Percentiles rank a stretch among this genome's conserved stretches.
phyloP scores from a whole-genome alignment of 331 rosid species.

The Dryas integrifolia region DNA sequence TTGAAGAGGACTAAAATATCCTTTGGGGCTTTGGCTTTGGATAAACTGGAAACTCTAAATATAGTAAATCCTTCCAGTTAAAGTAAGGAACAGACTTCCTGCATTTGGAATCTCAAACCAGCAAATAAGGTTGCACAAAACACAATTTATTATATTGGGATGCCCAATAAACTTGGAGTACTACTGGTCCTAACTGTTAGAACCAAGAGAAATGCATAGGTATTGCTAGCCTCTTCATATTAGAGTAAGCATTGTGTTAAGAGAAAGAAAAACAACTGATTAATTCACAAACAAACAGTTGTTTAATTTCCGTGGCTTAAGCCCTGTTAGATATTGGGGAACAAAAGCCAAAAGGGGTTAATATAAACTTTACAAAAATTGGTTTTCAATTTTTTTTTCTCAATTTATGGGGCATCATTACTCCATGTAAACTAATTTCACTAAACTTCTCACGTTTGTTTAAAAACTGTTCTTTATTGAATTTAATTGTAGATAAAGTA shows the following conservation, averaged over 20 bases:
- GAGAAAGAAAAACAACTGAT: background rate
- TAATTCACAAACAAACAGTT: constrained; percentile 10
- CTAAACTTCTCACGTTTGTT: too few relatives aligned
- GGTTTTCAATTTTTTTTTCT: too few relatives aligned
- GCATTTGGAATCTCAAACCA: constrained; percentile 44
- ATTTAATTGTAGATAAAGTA: too few relatives aligned
- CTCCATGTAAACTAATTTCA: too few relatives aligned
- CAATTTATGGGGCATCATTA: background rate
- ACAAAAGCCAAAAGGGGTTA: constrained; percentile 18
- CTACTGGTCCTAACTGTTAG: background rate
- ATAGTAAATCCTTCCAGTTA: constrained; percentile 23
- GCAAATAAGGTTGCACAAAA: constrained; percentile 3
- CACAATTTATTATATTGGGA: constrained; percentile 9
- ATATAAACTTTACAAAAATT: too few relatives aligned
- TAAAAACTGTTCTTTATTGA: too few relatives aligned
- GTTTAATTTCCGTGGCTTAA: constrained; percentile 8
- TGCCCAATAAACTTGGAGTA: constrained; percentile 9
- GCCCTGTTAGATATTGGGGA: constrained; percentile 27
- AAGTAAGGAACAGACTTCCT: constrained; percentile 36
- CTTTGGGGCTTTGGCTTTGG: too few relatives aligned
- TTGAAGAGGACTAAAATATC: too few relatives aligned
- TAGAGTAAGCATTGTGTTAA: constrained; percentile 14
- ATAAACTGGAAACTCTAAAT: too few relatives aligned
- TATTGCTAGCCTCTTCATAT: background rate
- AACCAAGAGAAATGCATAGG: background rate